These are phyloP conservation scores for Debaryomyces castellii DNA, from an alignment of 805 yeast genomes.

Conservation along the genomic window DNA sequence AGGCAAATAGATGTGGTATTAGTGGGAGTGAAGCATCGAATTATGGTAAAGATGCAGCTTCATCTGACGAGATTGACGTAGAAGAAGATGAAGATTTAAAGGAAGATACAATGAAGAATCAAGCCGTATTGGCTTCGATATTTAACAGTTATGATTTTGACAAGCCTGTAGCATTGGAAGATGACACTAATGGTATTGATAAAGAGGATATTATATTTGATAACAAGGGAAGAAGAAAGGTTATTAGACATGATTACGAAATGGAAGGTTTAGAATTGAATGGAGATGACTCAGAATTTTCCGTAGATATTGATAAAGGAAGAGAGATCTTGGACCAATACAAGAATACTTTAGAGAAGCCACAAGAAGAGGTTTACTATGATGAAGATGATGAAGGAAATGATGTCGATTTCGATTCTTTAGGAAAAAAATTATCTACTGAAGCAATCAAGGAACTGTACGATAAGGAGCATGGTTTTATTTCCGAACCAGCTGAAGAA, in stretches of 20 bases:
- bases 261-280: conserved; percentile 23
- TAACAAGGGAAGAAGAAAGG: conserved; percentile 35
- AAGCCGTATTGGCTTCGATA: conserved; percentile 33
- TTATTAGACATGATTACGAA: conserved; percentile 34
- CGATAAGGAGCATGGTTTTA: conserved; percentile 22
- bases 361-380: conserved; percentile 29
- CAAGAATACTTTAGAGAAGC: conserved; percentile 19
- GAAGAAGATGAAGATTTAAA: conserved; percentile 7
- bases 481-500: conserved; percentile 3
- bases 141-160: conserved; percentile 34
- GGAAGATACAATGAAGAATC: conserved; percentile 26
- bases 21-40: conserved; percentile 20
- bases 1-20: conserved; percentile 20
- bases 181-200: conserved; percentile 29
- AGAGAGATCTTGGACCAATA: conserved; percentile 21
- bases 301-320: conserved; percentile 17
- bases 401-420: conserved; percentile 33
- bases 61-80: conserved; percentile 1
- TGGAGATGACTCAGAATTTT: conserved; percentile 23
- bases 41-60: conserved; percentile 23
- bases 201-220: conserved; percentile 36
- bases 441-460: conserved; percentile 27
- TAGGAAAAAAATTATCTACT: conserved; percentile 23
- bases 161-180: conserved; percentile 35
- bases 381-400: conserved; percentile 43